Percentiles rank a stretch among this genome's conserved stretches.
Evolutionary conservation across 2,329 filamentous ascomycete genomes (phyloP).

Genomic region (Cladophialophora immunda): DNA sequence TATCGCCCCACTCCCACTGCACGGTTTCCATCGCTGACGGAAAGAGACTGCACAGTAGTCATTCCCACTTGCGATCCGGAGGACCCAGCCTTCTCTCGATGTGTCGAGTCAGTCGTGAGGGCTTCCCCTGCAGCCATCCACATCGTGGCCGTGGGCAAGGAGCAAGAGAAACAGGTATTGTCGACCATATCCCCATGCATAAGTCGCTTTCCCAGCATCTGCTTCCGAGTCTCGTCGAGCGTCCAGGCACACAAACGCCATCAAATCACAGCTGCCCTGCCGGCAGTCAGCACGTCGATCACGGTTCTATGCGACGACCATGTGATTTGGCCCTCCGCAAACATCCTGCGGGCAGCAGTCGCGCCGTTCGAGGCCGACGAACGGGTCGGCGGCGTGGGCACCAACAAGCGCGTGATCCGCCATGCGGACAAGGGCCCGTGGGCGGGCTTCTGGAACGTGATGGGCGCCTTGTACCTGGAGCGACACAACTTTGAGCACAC

Average conservation of each 20-base stretch:
- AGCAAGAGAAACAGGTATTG: constrained; percentile 27
- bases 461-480: constrained; percentile 67
- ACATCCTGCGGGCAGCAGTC: constrained; percentile 55
- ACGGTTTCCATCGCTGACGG: constrained; percentile 44
- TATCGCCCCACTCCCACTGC: constrained; percentile 50
- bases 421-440: constrained; percentile 39
- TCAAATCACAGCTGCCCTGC: constrained; percentile 57
- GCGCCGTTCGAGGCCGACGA: constrained; percentile 55
- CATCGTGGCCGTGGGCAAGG: constrained; percentile 56
- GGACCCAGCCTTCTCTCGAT: constrained; percentile 53
- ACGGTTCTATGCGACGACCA: constrained; percentile 63
- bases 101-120: constrained; percentile 53
- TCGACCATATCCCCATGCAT: constrained; percentile 13
- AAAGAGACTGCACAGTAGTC: constrained; percentile 59
- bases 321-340: constrained; percentile 57
- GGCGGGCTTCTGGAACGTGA: constrained; percentile 59
- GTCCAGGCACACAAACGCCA: constrained; percentile 57
- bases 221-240: constrained; percentile 45
- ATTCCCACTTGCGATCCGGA: constrained; percentile 61
- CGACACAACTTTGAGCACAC: constrained; percentile 70
- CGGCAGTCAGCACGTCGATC: constrained; percentile 51
- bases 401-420: constrained; percentile 63
- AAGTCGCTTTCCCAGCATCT: constrained; percentile 19
- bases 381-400: constrained; percentile 63
- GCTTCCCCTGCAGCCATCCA: constrained; percentile 51